Percentiles rank a stretch among this genome's conserved stretches.
phyloP scores from a whole-genome alignment of 345 rosid species.

The Barbarea vulgaris region DNA sequence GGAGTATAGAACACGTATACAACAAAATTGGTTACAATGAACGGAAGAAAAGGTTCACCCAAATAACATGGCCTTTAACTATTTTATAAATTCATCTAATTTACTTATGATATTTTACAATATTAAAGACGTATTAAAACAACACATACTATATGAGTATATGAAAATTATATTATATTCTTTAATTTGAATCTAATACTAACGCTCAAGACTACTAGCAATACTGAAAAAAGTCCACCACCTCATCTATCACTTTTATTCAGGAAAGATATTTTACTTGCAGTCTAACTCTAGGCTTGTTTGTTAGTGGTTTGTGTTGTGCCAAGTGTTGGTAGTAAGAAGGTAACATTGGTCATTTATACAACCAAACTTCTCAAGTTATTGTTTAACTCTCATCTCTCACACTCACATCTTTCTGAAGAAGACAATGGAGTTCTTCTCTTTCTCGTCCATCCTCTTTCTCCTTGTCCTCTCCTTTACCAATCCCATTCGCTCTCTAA shows the following conservation, averaged over 20 bases:
- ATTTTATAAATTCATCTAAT: not conserved
- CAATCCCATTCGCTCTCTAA: not conserved
- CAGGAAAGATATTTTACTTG: not conserved
- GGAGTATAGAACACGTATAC: not conserved
- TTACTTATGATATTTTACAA: too few species aligned
- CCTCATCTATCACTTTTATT: not conserved
- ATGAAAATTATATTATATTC: too few species aligned
- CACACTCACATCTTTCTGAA: not conserved
- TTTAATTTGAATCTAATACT: too few species aligned
- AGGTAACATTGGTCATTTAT: conserved; percentile 1
- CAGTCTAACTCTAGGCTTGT: not conserved
- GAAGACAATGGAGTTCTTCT: conserved; percentile 4
- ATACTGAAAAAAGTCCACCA: not conserved
- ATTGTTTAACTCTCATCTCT: not conserved
- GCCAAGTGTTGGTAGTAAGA: conserved; percentile 29
- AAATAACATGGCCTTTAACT: conserved; percentile 2
- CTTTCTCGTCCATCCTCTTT: conserved; percentile 19
- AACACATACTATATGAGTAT: too few species aligned
- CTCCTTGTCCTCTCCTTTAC: conserved; percentile 7
- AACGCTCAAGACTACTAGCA: too few species aligned
- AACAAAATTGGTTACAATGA: conserved; percentile 8
- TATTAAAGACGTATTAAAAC: too few species aligned
- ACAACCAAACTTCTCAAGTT: conserved; percentile 6
- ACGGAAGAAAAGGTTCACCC: conserved; percentile 18
- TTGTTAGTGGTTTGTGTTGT: not conserved